Evolutionary conservation across 495 filamentous ascomycete genomes (phyloP).

Genomic region (Penicillium goetzii): DNA sequence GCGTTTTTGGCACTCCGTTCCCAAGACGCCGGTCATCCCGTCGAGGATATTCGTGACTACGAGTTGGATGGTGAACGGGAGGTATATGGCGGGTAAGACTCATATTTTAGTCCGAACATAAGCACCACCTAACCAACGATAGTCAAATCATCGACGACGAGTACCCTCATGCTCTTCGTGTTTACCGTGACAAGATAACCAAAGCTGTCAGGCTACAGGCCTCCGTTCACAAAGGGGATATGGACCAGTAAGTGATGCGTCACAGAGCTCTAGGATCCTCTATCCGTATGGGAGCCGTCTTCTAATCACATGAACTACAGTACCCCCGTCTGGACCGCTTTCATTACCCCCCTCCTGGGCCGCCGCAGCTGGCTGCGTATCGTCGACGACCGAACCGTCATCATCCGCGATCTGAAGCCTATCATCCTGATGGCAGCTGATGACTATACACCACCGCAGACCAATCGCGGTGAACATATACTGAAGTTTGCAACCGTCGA

Average conservation of each 20-base stretch:
- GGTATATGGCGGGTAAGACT: conserved; percentile 68
- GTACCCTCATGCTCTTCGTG: conserved; percentile 69
- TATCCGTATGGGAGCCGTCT: neutral
- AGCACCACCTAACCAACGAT: neutral
- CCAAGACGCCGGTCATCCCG: conserved; percentile 60
- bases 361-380: conserved; percentile 61
- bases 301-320: conserved; percentile 24
- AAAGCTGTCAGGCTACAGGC: conserved; percentile 63
- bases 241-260: conserved; percentile 40
- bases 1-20: conserved; percentile 75
- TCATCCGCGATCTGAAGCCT: conserved; percentile 62
- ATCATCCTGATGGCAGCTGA: conserved; percentile 63
- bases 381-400: conserved; percentile 54
- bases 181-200: conserved; percentile 69
- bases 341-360: conserved; percentile 64
- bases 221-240: conserved; percentile 46
- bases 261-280: neutral
- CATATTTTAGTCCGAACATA: neutral
- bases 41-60: conserved; percentile 59
- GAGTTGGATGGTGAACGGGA: conserved; percentile 64
- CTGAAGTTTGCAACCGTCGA: conserved; percentile 40
- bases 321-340: conserved; percentile 75
- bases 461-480: conserved; percentile 39
- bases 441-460: conserved; percentile 50
- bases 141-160: conserved; percentile 75